Conservation (phyloP, 306 rosid genomes). For the Lotus japonicus region DNA sequence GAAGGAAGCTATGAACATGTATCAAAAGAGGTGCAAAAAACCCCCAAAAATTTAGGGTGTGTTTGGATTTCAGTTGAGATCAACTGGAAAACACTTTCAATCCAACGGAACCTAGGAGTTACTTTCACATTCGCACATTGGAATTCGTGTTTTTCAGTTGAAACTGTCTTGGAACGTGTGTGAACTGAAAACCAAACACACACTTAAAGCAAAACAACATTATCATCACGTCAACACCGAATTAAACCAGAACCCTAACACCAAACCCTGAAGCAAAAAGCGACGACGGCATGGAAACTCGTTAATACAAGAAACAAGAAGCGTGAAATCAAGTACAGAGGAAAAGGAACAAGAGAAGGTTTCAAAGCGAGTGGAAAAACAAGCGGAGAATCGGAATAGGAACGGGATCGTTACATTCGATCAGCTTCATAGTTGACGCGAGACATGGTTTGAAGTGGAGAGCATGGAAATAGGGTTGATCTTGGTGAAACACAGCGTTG, state of each 20-base stretch:
- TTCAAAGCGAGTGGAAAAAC: neutral
- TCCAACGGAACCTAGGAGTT: too few species aligned
- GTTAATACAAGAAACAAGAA: neutral
- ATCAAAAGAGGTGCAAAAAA: neutral
- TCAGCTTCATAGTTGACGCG: constrained; percentile 50
- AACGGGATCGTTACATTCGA: constrained; percentile 37
- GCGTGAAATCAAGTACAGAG: neutral
- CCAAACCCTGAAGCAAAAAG: neutral
- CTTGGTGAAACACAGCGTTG: neutral
- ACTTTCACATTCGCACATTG: too few species aligned
- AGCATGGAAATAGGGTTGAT: constrained; percentile 7
- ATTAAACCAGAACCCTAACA: constrained; percentile 5
- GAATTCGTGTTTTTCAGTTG: too few species aligned
- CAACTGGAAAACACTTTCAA: too few species aligned
- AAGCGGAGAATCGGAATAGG: neutral
- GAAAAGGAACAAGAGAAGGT: neutral
- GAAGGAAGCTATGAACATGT: neutral
- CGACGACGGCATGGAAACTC: neutral
- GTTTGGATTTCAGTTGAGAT: too few species aligned
- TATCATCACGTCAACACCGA: neutral
- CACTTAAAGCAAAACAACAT: too few species aligned
- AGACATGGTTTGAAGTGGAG: constrained; percentile 33
- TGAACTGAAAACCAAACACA: too few species aligned
- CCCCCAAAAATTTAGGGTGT: too few species aligned
- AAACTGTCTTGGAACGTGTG: too few species aligned